Base-by-base conservation (phyloP, 192 early-diverging fungal genomes). In the Coemansia nantahalensis region DNA sequence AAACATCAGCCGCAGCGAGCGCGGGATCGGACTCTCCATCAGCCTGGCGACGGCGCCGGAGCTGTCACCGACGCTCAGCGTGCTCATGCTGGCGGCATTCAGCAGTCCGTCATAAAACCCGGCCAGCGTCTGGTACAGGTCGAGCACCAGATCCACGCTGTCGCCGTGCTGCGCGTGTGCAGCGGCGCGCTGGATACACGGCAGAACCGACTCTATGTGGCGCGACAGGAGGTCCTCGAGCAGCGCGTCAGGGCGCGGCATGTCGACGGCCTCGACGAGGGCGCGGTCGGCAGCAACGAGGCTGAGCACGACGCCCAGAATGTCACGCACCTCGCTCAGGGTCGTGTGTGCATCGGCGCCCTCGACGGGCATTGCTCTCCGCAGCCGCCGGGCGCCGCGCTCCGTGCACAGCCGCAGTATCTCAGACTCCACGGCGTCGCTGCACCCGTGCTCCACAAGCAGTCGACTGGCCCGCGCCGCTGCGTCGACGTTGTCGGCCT, bases 1-100 rank as follows among this genome's bases (percentile, higher is more conserved):
- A 39, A 73, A 55, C n/a, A 73, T 54, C 48, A 61, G 48, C 32
- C 33, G 35, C 26, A 72, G 48, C n/a, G 62, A 64, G 44, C 40
- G 44, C 1, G 62, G 62, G 14, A 65, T 26, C 8, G 43, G 67
- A 22, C 44, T 52, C 13, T 23, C 19, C 11, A 45, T 6, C 26
- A 50, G 8, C 8, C 22, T 19, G 1, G 34, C 33, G 2, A 12
- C 13, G 9, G 35, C 36, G 0, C 26, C 21, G 8, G 49, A 48
- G 52, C 38, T 11, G 31, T 51, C 62, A 5, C 68, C 68, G 24
- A 72, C 68, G 34, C 62, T 60, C 11, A 72, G 53, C 15, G 52
- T 37, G 38, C 52, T 30, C 14, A 31, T 16, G 17, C 38, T 53
- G 1, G 53, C 23, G 5, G 45, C 45, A 5, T 48, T 39, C 2